Base-by-base conservation (phyloP, 805 yeast species). In the Barnettozyma salicaria region DNA sequence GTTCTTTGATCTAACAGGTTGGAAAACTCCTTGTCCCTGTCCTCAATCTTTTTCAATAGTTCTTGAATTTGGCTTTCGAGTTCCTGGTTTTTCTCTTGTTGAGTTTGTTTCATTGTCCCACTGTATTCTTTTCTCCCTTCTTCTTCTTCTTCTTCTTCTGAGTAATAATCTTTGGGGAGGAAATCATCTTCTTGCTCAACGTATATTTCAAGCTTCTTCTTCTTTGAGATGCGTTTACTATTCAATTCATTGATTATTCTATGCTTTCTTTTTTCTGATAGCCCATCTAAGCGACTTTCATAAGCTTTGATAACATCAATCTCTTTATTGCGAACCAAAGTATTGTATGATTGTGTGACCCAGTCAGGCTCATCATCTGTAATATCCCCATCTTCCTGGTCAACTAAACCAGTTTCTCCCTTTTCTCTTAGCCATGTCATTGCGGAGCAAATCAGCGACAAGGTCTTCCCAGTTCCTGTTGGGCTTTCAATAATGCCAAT, bases 381-480 rank as follows among this genome's bases (percentile, higher is more conserved):
- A 2, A 62, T 68, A 3, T 55, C 48, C 13, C 69, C 76, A 27
- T 63, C 65, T 7, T 60, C 61, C 9, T 51, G 58, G 4, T 52
- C 59, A 1, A 45, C 35, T 1, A 23, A 42, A 1, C 18, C 48
- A 37, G 11, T 38, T 24, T n/a, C 24, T 6, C 7, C 16, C 12
- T 34, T 20, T 17, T 74, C 67, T 39, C 90, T 58, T 23, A 89
- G 63, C 95, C 96, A 89, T 0, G 89, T 75, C 72, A 89, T 70
- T 0, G 90, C 66, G 0, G 94, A 75, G 54, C 97, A 90, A 4
- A 90, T 82, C 31, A 89, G 60, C 0, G 96, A 86, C 3, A 90
- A 63, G 0, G 97, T 88, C 58, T 89, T 89, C 3, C 97, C 97
- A 2, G 89, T 85, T 6, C 97, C 97, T 0, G 97, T 89, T 1